Base-by-base conservation (phyloP, 768 basidiomycete species). In the Tulasnella sp. region DNA sequence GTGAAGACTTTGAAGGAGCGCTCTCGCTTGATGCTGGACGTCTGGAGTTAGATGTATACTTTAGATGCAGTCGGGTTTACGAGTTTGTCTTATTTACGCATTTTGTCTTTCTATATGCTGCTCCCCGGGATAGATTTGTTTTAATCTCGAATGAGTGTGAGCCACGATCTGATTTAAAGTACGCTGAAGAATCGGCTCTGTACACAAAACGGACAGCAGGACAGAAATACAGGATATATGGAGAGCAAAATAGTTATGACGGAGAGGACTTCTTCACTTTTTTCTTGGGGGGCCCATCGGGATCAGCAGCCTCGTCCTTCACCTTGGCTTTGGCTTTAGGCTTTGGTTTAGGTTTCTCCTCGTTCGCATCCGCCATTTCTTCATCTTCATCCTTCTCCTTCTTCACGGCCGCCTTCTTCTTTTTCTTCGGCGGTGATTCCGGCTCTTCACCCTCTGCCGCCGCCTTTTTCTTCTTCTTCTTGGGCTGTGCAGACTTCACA, bases 1-100 rank as follows among this genome's bases (percentile, higher is more conserved):
- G 86, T 98, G 82, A 99, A 99, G 87, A 86, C 96, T 83, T 88
- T 99, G 86, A 99, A 99, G 89, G 98, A 99, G 86, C 90, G 96
- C 75, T 95, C 94, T 80, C 88, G 96, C 83, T 88, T 96, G 82
- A 89, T 97, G 89, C 86, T 95, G 82, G 96, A 97, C 86, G 95
- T 96, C 82, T 96, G 95, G 95, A 94, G 94, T 87, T 95, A 87
- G 87, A 86, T 69, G 75, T 28, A 75, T 75, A 16, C 46, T 75
- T 75, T 42, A 42, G 74, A 42, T 48, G 41, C 22, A 20, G 40
- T 14, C 44, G 31, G 73, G 28, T 3, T 74, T 11, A 40, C 40
- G 28, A 5, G n/a, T 20, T 75, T 75, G 44, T 75, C 22, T 28
- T 75, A 42, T 48, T 75, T 42, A 75, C 20, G 74, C 46, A 42